These are phyloP conservation scores for Pseudopithomyces chartarum DNA, from an alignment of 2,329 filamentous ascomycete genomes.

Conservation along the genomic window DNA sequence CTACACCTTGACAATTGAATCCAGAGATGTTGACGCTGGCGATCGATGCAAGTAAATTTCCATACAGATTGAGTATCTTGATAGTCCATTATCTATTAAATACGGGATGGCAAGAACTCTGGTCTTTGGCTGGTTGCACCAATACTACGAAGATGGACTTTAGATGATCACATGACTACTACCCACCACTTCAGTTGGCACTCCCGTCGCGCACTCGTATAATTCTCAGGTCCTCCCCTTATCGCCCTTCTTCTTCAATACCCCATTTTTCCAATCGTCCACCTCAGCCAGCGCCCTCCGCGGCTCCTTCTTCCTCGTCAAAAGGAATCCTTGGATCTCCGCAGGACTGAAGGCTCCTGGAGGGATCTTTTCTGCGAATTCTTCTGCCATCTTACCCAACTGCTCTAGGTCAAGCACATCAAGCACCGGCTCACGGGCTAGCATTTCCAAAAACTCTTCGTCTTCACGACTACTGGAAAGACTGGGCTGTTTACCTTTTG, in stretches of 20 bases:
- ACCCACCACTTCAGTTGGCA: no score
- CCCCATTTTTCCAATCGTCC: slow-evolving; percentile 48
- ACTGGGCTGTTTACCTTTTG: not conserved
- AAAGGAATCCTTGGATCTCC: slow-evolving; percentile 59
- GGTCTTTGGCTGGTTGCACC: no score
- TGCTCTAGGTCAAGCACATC: slow-evolving; percentile 26
- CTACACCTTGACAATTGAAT: no score
- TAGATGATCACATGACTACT: no score
- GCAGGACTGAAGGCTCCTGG: slow-evolving; percentile 57
- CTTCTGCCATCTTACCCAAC: slow-evolving; percentile 48
- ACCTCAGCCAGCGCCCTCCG: slow-evolving; percentile 50
- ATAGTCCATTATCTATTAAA: no score
- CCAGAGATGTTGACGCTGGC: no score
- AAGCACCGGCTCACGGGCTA: slow-evolving; percentile 10
- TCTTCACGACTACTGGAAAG: slow-evolving; percentile 9
- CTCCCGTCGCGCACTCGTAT: not conserved
- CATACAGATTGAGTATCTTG: no score
- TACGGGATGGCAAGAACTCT: no score
- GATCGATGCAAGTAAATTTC: no score
- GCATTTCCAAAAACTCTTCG: slow-evolving; percentile 17
- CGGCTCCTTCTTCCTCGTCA: slow-evolving; percentile 57
- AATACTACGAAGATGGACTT: no score
- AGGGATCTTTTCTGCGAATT: slow-evolving; percentile 54
- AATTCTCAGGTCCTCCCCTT: slow-evolving; percentile 21
- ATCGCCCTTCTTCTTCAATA: slow-evolving; percentile 39